Conservation (phyloP, 495 filamentous ascomycete species). For the Hypoxylon fragiforme region DNA sequence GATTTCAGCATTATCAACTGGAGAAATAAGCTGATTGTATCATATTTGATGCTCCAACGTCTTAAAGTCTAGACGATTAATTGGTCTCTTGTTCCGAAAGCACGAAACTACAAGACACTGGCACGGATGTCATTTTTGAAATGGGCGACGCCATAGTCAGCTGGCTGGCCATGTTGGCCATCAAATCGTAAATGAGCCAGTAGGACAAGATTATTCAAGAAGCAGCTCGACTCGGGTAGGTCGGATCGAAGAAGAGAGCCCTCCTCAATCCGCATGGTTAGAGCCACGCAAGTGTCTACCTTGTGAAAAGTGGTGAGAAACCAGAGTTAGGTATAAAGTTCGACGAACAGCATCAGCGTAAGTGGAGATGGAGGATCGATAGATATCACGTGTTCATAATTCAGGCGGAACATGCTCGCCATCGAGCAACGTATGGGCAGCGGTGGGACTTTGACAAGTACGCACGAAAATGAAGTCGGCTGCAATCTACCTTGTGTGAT, state of each 20-base stretch:
- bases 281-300: slow-evolving; percentile 28
- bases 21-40: too few relatives aligned
- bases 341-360: slow-evolving; percentile 28
- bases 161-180: slow-evolving; percentile 19
- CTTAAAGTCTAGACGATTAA: not conserved
- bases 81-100: not conserved
- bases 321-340: too few relatives aligned
- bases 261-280: slow-evolving; percentile 7
- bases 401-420: slow-evolving; percentile 20
- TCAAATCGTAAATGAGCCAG: slow-evolving; percentile 31
- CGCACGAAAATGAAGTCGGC: not conserved
- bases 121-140: slow-evolving; percentile 6
- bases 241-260: slow-evolving; percentile 17
- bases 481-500: too few relatives aligned
- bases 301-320: slow-evolving; percentile 30
- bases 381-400: slow-evolving; percentile 16
- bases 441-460: too few relatives aligned
- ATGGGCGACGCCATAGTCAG: slow-evolving; percentile 6
- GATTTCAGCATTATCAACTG: too few relatives aligned
- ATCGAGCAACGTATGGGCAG: not conserved
- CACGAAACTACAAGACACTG: slow-evolving; percentile 1
- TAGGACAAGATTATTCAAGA: slow-evolving; percentile 3
- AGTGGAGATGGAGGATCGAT: slow-evolving; percentile 16
- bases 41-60: slow-evolving; percentile 12
- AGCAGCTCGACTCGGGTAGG: slow-evolving; percentile 18